Base-by-base conservation (phyloP, 2,329 filamentous ascomycete species). In the Lasiodiplodia citricola region DNA sequence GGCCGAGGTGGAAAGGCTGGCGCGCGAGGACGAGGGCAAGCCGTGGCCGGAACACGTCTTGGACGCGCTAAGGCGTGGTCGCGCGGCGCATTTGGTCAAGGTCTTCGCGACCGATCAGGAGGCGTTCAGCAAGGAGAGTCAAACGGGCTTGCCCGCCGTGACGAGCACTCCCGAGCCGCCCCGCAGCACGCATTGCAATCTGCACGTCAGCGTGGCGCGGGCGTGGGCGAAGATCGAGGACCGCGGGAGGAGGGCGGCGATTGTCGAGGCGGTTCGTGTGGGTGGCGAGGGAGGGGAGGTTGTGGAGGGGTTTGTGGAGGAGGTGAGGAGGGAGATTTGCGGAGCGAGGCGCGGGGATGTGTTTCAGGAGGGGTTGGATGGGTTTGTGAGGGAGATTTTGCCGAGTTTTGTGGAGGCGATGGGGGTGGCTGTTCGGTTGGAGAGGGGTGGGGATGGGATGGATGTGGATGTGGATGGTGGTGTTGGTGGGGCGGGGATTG, bases 101-200 rank as follows among this genome's bases (percentile, higher is more conserved):
- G 60, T 31, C 2, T 64, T 64, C 47, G 31, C 28, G 16, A 10
- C 6, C 4, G 25, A 21, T 70, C 72, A 1, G 54, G 69, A 1
- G 70, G 73, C 18, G 10, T 37, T 38, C 77, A 73, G 38, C 72
- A n/a, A 18, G 18, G 44, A 47, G 18, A 47, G 44, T 2, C 47
- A 65, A 21, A 78, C 76, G 3, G 78, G 78, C 1, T 69, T 79
- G 13, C 77, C 78, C 0, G 73, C 75, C 44, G 70, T 70, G 4
- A 70, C 72, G 0, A 47, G 57, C 4, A 63, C 56, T 0, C 74
- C 75, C 0, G 66, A 57, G 2, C 70, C 75, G 10, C 77, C 78
- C 1, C 69, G 68, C 2, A 75, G 74, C 7, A 67, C 68, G 11
- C 76, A 79, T 62, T 67, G 50, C 7, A 79, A 74, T 23, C 41